A percentile compares a stretch with the other conserved stretches of the same genome.
These are phyloP conservation scores for Quercus bicolor DNA, from an alignment of 306 rosid species.

Conservation along the genomic window DNA sequence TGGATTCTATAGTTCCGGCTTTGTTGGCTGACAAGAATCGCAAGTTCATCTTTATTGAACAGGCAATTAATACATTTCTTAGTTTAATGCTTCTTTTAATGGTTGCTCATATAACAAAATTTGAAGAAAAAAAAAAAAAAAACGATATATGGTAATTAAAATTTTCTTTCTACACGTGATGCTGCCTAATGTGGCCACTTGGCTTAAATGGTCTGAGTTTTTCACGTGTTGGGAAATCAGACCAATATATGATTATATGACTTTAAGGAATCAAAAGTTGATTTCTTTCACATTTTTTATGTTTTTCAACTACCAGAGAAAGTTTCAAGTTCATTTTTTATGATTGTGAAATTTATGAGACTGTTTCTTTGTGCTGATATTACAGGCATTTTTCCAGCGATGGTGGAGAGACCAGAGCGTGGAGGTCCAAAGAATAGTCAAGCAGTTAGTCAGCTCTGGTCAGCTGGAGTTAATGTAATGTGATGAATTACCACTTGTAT, in stretches of 20 bases:
- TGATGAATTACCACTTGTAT: neutral
- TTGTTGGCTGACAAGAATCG: conserved; percentile 68
- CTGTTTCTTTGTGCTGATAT: neutral
- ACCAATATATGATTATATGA: too few relatives aligned
- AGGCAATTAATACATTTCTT: conserved; percentile 34
- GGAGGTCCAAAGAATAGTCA: conserved; percentile 40
- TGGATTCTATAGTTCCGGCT: conserved; percentile 50
- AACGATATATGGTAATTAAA: too few relatives aligned
- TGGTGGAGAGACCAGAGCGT: conserved; percentile 82
- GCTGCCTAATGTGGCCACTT: too few relatives aligned
- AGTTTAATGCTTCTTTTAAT: neutral
- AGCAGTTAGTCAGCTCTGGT: conserved; percentile 59
- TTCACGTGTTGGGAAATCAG: too few relatives aligned
- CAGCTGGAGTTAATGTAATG: conserved; percentile 78
- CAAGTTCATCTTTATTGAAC: conserved; percentile 77
- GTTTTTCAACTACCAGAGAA: too few relatives aligned
- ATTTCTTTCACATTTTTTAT: too few relatives aligned
- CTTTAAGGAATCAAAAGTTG: too few relatives aligned
- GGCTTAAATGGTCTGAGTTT: too few relatives aligned
- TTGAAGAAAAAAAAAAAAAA: neutral
- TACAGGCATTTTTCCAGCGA: conserved; percentile 76
- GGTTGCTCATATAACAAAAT: neutral
- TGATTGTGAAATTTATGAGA: neutral
- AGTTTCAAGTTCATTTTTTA: neutral
- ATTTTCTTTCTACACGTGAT: too few relatives aligned